Evolutionary conservation across 1,139 yeast genomes (phyloP).

Genomic region (Yamadazyma epiphylla): DNA sequence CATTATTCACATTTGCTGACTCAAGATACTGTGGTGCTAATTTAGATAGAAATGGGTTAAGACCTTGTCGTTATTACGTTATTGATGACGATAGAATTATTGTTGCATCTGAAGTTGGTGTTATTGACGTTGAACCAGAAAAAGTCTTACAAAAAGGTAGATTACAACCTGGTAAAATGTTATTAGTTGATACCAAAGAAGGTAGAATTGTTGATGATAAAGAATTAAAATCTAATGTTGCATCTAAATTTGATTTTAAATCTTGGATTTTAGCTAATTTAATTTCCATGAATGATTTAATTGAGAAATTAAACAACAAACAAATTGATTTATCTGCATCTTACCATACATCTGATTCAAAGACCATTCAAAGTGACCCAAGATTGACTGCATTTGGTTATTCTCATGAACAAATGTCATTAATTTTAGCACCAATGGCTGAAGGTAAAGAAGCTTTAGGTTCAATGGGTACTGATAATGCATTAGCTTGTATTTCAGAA

Average conservation of each 20-base stretch:
- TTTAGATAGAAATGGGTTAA: slow-evolving; percentile 92
- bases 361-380: slow-evolving; percentile 72
- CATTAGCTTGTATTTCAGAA: slow-evolving; percentile 92
- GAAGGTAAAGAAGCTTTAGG: slow-evolving; percentile 94
- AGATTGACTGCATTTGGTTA: slow-evolving; percentile 85
- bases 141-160: slow-evolving; percentile 87
- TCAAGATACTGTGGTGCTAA: slow-evolving; percentile 98
- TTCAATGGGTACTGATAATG: slow-evolving; percentile 97
- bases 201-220: slow-evolving; percentile 93
- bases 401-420: slow-evolving; percentile 84
- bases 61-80: slow-evolving; percentile 97
- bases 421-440: slow-evolving; percentile 92
- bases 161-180: slow-evolving; percentile 94
- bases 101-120: slow-evolving; percentile 98
- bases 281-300: slow-evolving; percentile 76
- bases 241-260: slow-evolving; percentile 87
- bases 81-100: slow-evolving; percentile 94
- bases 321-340: slow-evolving; percentile 27
- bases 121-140: slow-evolving; percentile 82
- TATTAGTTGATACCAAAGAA: slow-evolving; percentile 87
- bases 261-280: slow-evolving; percentile 88
- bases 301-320: slow-evolving; percentile 53
- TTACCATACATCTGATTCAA: slow-evolving; percentile 15
- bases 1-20: slow-evolving; percentile 92
- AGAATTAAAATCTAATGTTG: slow-evolving; percentile 75